These are phyloP conservation scores for Sporothrix brunneoviolacea DNA, from an alignment of 2,329 filamentous ascomycete genomes.

Conservation along the genomic window DNA sequence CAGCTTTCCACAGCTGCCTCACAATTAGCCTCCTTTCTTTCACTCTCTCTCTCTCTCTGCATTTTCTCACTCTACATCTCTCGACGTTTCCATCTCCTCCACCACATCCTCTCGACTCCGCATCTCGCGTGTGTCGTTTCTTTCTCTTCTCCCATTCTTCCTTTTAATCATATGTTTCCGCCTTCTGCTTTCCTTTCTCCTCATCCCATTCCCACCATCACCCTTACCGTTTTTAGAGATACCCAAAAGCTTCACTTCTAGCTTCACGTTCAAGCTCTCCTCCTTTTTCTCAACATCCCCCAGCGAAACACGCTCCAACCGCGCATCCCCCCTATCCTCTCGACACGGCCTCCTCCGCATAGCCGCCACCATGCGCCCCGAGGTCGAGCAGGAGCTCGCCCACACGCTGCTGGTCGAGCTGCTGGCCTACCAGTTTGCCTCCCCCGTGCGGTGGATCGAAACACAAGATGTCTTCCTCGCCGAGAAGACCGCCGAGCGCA, in stretches of 20 bases:
- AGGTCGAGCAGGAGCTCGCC: conserved; percentile 98
- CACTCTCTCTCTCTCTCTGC: background rate
- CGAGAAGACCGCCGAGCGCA: conserved; percentile 91
- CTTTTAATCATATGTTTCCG: background rate
- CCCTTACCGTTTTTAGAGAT: background rate
- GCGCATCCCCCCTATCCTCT: background rate
- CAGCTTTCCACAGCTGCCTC: conserved; percentile 7
- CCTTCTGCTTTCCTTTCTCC: background rate
- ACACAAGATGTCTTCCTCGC: conserved; percentile 99
- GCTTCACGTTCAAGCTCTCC: background rate
- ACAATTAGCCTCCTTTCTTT: background rate
- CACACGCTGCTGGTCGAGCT: conserved; percentile 98
- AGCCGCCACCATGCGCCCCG: conserved; percentile 71
- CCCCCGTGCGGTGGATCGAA: conserved; percentile 98
- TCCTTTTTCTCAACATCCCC: background rate
- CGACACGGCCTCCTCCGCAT: background rate
- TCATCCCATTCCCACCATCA: background rate
- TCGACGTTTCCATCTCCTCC: conserved; percentile 2
- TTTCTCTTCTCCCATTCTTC: background rate
- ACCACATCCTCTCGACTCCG: background rate
- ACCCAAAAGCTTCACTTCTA: background rate
- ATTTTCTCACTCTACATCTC: conserved; percentile 1
- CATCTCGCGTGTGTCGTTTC: conserved; percentile 1
- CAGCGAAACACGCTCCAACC: too few relatives aligned
- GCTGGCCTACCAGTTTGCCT: conserved; percentile 97